Percentiles rank a stretch among this genome's conserved stretches.
Evolutionary conservation across 1,284 basidiomycete genomes (phyloP).

Genomic region (Trametes pubescens): DNA sequence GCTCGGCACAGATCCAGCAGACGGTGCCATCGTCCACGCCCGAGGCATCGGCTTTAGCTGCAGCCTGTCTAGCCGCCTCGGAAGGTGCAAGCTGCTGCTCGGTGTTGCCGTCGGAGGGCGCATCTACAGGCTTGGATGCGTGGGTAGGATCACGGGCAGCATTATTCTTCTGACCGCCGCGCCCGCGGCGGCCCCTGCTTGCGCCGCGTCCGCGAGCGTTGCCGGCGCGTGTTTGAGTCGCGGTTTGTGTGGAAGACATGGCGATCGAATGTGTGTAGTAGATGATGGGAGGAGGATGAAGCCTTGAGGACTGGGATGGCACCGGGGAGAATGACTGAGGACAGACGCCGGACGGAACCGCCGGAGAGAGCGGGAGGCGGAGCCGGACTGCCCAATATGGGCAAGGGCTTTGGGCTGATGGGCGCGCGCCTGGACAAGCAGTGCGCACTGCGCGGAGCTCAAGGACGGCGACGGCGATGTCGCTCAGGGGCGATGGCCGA

Average conservation of each 20-base stretch:
- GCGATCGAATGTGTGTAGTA: neutral
- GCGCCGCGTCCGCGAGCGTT: constrained; percentile 44
- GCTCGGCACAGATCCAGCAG: constrained; percentile 98
- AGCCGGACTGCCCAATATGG: constrained; percentile 5
- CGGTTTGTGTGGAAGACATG: constrained; percentile 46
- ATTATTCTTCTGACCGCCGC: constrained; percentile 33
- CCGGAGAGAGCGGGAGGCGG: neutral
- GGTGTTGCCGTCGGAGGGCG: constrained; percentile 8
- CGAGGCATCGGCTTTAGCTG: constrained; percentile 11
- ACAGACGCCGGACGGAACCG: neutral
- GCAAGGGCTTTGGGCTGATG: neutral
- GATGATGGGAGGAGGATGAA: neutral
- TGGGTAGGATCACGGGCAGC: constrained; percentile 22
- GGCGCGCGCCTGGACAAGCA: neutral
- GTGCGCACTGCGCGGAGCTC: neutral
- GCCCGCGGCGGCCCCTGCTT: constrained; percentile 42
- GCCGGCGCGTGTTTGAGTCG: constrained; percentile 38
- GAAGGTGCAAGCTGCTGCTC: constrained; percentile 7
- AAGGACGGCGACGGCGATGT: neutral
- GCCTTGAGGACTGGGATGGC: neutral
- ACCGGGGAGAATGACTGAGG: constrained; percentile 13
- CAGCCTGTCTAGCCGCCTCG: constrained; percentile 17
- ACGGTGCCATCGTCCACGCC: constrained; percentile 54
- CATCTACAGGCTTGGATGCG: constrained; percentile 15
- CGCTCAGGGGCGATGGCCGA: neutral